Conservation (phyloP, 164 flowering plant genomes). For the Vitis labrusca region DNA sequence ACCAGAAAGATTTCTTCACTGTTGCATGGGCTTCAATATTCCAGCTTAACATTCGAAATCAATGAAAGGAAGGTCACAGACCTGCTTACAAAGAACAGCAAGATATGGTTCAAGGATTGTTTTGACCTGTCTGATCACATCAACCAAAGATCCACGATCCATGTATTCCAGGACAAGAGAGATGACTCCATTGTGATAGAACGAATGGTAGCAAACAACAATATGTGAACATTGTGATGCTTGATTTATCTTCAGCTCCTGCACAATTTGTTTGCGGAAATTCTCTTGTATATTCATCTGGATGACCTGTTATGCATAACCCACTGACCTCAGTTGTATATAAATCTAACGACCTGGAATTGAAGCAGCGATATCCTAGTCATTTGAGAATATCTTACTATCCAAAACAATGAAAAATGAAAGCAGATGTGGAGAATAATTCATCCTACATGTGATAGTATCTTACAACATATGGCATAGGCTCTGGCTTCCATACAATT, state of each 20-base stretch:
- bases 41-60: not conserved
- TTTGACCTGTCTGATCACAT: slow-evolving; percentile 82
- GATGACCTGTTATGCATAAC: slow-evolving; percentile 58
- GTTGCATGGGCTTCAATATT: not conserved
- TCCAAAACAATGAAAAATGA: too few relatives aligned
- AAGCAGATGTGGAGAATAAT: too few relatives aligned
- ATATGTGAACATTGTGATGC: slow-evolving; percentile 83
- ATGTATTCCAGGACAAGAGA: slow-evolving; percentile 95
- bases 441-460: too few relatives aligned
- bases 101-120: slow-evolving; percentile 97
- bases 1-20: not conserved
- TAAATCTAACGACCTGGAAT: not conserved
- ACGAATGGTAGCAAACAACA: slow-evolving; percentile 90
- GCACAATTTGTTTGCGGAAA: slow-evolving; percentile 93
- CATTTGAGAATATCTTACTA: not conserved
- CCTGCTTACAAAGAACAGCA: slow-evolving; percentile 96
- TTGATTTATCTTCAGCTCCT: slow-evolving; percentile 94
- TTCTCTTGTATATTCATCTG: slow-evolving; percentile 96
- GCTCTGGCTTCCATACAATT: too few relatives aligned
- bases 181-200: slow-evolving; percentile 95
- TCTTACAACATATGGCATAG: too few relatives aligned
- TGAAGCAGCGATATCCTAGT: not conserved
- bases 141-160: slow-evolving; percentile 96
- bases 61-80: slow-evolving; percentile 14
- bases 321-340: not conserved